Evolutionary conservation across 1,139 yeast genomes (phyloP), one percentile per base, ranked within the genome.

Genomic region (Candida tetrigidarum): DNA sequence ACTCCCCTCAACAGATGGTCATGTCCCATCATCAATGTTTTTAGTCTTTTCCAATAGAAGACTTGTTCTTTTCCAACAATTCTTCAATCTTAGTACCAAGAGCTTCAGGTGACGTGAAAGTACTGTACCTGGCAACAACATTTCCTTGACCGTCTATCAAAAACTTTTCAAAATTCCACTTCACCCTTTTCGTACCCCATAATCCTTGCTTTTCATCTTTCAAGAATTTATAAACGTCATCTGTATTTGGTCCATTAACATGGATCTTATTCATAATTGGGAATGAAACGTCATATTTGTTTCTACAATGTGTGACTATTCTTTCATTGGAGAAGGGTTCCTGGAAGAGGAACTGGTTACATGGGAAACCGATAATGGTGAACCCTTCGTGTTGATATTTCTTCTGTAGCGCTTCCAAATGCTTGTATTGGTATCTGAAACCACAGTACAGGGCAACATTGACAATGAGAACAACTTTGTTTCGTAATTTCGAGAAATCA

Each of bases 361-460:
- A 75, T 54, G 99, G 99, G 83, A 93, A 93, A 3, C 96, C 99
- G 44, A 93, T 60, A 52, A 93, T 80, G 29, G 93, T 76, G 22
- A 92, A 96, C 60, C 30, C 32, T 12, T 37, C 36, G 54, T 81
- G 91, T 49, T 78, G 76, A 71, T 86, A 89, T 65, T 86, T 84
- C 59, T 87, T 76, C 76, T 92, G 84, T 51, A 93, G 72, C 53
- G 78, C 86, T 71, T 93, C 97, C 49, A 93, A 78, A 51, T 85
- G 97, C 58, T 67, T 67, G 59, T 76, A 75, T 70, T 92, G 95
- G 61, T 95, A 97, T 49, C 90, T 86, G 57, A 89, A 86, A 56
- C 89, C 88, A 48, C 93, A 89, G 72, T 88, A 92, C 63, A 92
- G 89, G 53, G 97, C 93, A 33, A 97, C 98, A 65, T 93, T 93